Conservation (phyloP, 2,329 filamentous ascomycete genomes). For the Sphaceloma murrayae region DNA sequence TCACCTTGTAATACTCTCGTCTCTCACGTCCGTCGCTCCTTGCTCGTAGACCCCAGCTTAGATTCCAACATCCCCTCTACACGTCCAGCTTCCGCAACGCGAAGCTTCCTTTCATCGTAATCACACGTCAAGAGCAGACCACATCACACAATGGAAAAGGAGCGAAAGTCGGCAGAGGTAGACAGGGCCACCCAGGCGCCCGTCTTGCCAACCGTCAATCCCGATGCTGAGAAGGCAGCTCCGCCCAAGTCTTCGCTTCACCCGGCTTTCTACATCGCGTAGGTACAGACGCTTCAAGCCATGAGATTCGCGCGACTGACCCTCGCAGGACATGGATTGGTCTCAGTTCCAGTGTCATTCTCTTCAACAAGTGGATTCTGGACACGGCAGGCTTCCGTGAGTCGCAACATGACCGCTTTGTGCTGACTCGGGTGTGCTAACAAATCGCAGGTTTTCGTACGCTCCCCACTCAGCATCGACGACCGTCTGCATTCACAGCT, state of each 20-base stretch:
- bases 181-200: constrained; percentile 50
- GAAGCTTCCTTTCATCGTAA: constrained; percentile 24
- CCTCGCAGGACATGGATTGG: constrained; percentile 61
- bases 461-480: constrained; percentile 20
- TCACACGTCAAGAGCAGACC: constrained; percentile 31
- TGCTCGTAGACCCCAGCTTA: too few species aligned
- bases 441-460: constrained; percentile 36
- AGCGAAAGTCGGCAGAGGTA: constrained; percentile 69
- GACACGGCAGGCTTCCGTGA: constrained; percentile 65
- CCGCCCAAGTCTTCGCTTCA: constrained; percentile 58
- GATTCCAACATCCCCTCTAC: neutral
- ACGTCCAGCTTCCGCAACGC: constrained; percentile 9
- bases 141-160: constrained; percentile 68
- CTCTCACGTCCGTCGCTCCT: neutral
- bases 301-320: neutral
- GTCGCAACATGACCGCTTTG: constrained; percentile 23
- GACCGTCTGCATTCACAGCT: constrained; percentile 32
- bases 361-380: constrained; percentile 88
- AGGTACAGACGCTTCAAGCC: constrained; percentile 25
- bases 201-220: constrained; percentile 73
- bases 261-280: constrained; percentile 75
- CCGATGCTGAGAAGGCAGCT: constrained; percentile 60
- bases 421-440: neutral
- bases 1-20: constrained; percentile 3
- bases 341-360: constrained; percentile 70